Percentiles rank a stretch among this genome's conserved stretches.
phyloP scores from a whole-genome alignment of 2,329 filamentous ascomycete species.

The Atkinsonella hypoxylon region DNA sequence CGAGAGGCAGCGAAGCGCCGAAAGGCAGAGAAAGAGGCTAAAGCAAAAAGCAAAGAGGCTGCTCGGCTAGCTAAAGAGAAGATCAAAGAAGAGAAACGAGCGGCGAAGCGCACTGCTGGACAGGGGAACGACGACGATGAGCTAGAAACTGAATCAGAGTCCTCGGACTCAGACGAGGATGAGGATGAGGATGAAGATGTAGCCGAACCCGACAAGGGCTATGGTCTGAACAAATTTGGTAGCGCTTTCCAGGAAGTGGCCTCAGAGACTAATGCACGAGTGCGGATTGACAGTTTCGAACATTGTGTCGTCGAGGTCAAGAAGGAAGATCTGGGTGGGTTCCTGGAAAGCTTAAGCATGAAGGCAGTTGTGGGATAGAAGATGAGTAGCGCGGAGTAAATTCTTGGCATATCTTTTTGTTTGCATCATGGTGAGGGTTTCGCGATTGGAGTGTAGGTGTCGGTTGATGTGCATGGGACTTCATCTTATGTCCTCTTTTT shows the following conservation, averaged over 20 bases:
- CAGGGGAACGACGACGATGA: conserved; percentile 36
- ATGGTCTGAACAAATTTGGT: conserved; percentile 80
- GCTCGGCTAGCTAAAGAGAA: conserved; percentile 43
- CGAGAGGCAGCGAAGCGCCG: conserved; percentile 53
- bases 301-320: conserved; percentile 96
- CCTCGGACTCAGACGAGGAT: conserved; percentile 30
- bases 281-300: conserved; percentile 93
- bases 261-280: conserved; percentile 75
- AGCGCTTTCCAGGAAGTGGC: conserved; percentile 94
- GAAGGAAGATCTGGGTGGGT: conserved; percentile 85
- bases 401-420: neutral
- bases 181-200: conserved; percentile 43
- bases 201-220: conserved; percentile 44
- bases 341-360: conserved; percentile 83
- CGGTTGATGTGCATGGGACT: neutral
- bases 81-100: conserved; percentile 48
- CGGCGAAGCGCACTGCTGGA: conserved; percentile 37
- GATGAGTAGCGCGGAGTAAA: neutral
- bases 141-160: conserved; percentile 31
- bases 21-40: conserved; percentile 50
- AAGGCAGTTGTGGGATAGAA: conserved; percentile 63
- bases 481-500: neutral
- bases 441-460: neutral
- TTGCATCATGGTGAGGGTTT: neutral
- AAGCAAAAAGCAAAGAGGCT: conserved; percentile 49